These are phyloP conservation scores for Cephaloascus fragrans DNA, from an alignment of 805 yeast species.

Conservation along the genomic window DNA sequence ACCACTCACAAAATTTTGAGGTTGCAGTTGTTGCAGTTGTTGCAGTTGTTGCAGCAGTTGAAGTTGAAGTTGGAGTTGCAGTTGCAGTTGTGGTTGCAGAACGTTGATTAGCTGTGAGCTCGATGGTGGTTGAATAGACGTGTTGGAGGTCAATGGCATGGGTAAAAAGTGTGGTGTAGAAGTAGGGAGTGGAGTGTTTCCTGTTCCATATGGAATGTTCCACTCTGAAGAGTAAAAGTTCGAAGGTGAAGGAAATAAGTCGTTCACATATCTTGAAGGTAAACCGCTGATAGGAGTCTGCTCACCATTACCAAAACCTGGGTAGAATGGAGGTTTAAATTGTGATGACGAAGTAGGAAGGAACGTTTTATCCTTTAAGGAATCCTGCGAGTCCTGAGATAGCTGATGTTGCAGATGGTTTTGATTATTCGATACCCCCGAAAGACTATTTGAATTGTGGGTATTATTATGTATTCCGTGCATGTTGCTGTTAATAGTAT, in stretches of 20 bases:
- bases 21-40: constrained; percentile 4
- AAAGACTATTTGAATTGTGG: constrained; percentile 14
- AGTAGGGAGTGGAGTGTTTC: constrained; percentile 24
- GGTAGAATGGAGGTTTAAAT: constrained; percentile 10
- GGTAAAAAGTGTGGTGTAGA: constrained; percentile 9
- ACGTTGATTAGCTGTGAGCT: constrained; percentile 22
- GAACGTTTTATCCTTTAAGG: constrained; percentile 2
- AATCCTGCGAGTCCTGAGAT: constrained; percentile 13
- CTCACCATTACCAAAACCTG: constrained; percentile 27
- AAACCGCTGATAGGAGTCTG: constrained; percentile 65
- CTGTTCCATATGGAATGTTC: constrained; percentile 36
- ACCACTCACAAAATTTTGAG: not conserved
- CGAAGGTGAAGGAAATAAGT: constrained; percentile 75
- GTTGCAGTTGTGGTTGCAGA: constrained; percentile 6
- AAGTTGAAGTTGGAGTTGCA: constrained; percentile 3
- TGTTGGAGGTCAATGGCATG: constrained; percentile 7
- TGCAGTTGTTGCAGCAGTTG: constrained; percentile 2
- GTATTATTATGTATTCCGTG: too few species aligned
- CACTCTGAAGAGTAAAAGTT: constrained; percentile 58
- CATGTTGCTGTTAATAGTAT: constrained; percentile 10
- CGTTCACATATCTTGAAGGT: constrained; percentile 64
- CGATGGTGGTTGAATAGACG: constrained; percentile 14
- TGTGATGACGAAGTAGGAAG: constrained; percentile 4
- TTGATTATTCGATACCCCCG: constrained; percentile 17
- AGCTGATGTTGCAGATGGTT: constrained; percentile 11